Conservation (phyloP, 2,329 filamentous ascomycete genomes). For the Verticillium isaacii region DNA sequence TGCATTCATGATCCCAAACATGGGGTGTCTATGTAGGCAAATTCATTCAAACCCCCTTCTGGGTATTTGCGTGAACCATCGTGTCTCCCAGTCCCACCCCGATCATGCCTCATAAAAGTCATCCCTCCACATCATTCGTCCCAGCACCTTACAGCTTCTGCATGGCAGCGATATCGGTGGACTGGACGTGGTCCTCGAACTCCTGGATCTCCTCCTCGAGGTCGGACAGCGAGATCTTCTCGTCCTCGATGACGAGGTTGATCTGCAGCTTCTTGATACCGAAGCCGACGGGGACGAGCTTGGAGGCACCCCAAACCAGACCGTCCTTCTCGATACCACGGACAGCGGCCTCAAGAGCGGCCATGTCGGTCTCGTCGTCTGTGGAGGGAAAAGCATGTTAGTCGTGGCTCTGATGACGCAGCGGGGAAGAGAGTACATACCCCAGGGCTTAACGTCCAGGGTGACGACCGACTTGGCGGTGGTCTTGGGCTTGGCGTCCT, state of each 20-base stretch:
- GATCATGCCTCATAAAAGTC: slow-evolving; percentile 26
- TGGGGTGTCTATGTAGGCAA: slow-evolving; percentile 7
- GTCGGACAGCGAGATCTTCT: slow-evolving; percentile 85
- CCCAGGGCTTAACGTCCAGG: slow-evolving; percentile 97
- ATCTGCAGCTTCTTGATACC: slow-evolving; percentile 99
- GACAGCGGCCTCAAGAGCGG: slow-evolving; percentile 72
- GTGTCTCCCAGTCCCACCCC: slow-evolving; percentile 5
- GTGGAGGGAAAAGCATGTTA: not conserved
- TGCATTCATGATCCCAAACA: not conserved
- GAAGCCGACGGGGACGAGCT: slow-evolving; percentile 86
- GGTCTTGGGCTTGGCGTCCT: slow-evolving; percentile 86
- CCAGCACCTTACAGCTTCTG: slow-evolving; percentile 15
- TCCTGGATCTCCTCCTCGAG: slow-evolving; percentile 79
- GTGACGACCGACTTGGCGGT: slow-evolving; percentile 96
- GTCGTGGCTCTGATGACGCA: slow-evolving; percentile 14
- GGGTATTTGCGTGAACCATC: slow-evolving; percentile 3
- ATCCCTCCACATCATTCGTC: slow-evolving; percentile 12
- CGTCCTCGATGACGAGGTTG: slow-evolving; percentile 95
- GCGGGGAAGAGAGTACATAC: slow-evolving; percentile 51
- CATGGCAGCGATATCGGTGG: slow-evolving; percentile 61
- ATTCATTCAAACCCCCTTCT: slow-evolving; percentile 1
- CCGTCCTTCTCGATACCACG: slow-evolving; percentile 85
- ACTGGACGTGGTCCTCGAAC: slow-evolving; percentile 95
- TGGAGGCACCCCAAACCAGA: slow-evolving; percentile 91
- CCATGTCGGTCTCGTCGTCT: slow-evolving; percentile 95